These are phyloP conservation scores for Asclepias syriaca DNA, from an alignment of 257 asterid species.

Conservation along the genomic window DNA sequence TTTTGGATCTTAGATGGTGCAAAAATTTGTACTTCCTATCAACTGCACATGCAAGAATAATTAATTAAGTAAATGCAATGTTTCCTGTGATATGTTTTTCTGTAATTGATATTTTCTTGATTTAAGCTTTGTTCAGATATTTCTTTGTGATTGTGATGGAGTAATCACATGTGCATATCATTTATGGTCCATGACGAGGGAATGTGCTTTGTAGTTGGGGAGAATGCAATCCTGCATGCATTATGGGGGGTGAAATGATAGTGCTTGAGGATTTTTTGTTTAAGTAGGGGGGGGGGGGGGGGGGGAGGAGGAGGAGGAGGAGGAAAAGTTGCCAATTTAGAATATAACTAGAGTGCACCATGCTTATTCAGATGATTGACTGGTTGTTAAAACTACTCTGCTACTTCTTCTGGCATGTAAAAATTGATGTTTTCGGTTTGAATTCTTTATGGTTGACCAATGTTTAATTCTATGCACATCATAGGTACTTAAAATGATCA, in stretches of 20 bases:
- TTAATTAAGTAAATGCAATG: background rate
- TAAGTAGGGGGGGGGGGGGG: no score
- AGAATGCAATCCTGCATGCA: no score
- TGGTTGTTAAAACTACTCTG: background rate
- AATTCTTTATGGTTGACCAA: background rate
- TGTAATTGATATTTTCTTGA: background rate
- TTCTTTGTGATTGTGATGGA: background rate
- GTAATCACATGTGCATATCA: background rate
- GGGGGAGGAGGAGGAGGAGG: no score
- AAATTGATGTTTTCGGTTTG: background rate
- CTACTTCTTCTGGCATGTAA: background rate
- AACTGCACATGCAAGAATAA: background rate
- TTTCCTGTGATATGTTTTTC: background rate
- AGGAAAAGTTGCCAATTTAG: background rate
- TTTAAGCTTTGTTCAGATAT: background rate
- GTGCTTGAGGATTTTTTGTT: background rate
- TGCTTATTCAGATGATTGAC: background rate
- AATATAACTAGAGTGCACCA: background rate
- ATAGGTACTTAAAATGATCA: conserved; percentile 23
- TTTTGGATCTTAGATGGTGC: background rate
- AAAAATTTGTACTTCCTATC: background rate
- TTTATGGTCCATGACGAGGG: background rate
- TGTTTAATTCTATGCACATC: background rate
- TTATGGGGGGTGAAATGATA: background rate
- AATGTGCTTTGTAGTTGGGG: background rate